Conservation (phyloP, 176 grass and related monocot species). For the Thalia dealbata region DNA sequence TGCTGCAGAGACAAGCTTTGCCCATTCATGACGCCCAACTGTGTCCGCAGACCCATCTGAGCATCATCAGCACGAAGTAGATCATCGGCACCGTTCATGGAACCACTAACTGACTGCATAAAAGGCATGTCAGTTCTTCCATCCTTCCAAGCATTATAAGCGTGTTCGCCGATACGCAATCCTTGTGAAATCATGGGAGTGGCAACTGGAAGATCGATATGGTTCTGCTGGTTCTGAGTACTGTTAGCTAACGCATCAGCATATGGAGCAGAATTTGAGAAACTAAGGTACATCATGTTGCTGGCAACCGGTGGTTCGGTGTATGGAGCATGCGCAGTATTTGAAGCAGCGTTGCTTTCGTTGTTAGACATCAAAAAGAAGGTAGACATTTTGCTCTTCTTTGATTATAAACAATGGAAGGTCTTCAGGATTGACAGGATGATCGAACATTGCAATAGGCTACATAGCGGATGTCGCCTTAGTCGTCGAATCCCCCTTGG, state of each 20-base stretch:
- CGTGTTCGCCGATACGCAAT: constrained; percentile 35
- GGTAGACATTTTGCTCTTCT: constrained; percentile 49
- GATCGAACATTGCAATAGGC: neutral
- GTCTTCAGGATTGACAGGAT: constrained; percentile 16
- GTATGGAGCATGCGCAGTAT: constrained; percentile 44
- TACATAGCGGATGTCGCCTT: neutral
- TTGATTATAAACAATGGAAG: constrained; percentile 17
- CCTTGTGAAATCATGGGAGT: constrained; percentile 39
- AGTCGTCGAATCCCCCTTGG: neutral
- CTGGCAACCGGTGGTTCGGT: constrained; percentile 45
- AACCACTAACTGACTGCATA: constrained; percentile 55
- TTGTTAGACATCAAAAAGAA: constrained; percentile 58
- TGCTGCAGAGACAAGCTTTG: constrained; percentile 30
- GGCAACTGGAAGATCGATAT: constrained; percentile 41
- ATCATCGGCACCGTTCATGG: constrained; percentile 29
- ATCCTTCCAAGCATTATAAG: constrained; percentile 52
- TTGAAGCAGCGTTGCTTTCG: constrained; percentile 49
- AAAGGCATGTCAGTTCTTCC: constrained; percentile 53
- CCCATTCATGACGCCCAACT: constrained; percentile 64
- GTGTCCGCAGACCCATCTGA: constrained; percentile 33
- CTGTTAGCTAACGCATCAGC: constrained; percentile 45
- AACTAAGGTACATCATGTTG: constrained; percentile 59
- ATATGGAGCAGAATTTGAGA: constrained; percentile 44
- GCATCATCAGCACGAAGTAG: constrained; percentile 34
- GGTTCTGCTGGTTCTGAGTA: constrained; percentile 45